A percentile compares a stretch with the other conserved stretches of the same genome.
These are phyloP conservation scores for Lodderomyces orthopsilosis DNA, from an alignment of 1,139 yeast species.

Conservation along the genomic window DNA sequence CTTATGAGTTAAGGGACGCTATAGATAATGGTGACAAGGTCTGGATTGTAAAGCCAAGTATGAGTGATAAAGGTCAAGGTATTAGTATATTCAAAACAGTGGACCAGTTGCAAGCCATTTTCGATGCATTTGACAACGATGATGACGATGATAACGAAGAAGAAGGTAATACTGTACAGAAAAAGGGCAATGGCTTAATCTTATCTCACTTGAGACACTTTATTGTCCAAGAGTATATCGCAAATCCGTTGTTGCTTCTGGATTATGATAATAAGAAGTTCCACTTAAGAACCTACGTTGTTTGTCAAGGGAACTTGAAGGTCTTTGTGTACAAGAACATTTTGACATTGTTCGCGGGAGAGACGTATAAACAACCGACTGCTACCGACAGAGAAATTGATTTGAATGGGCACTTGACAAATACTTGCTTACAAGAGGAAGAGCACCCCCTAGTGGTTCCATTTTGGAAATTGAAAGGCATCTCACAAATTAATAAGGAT, in stretches of 20 bases:
- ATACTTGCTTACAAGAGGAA: constrained; percentile 79
- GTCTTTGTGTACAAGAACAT: constrained; percentile 80
- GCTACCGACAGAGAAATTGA: constrained; percentile 34
- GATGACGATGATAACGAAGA: constrained; percentile 55
- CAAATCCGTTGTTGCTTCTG: constrained; percentile 61
- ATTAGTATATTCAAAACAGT: constrained; percentile 76
- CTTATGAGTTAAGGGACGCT: constrained; percentile 81
- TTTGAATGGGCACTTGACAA: constrained; percentile 78
- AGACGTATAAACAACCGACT: constrained; percentile 44
- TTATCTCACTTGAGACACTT: constrained; percentile 89
- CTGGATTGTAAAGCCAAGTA: constrained; percentile 92
- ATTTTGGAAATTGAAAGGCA: constrained; percentile 57
- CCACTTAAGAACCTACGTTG: constrained; percentile 85
- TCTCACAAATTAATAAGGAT: constrained; percentile 24
- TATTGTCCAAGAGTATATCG: constrained; percentile 77
- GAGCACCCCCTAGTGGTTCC: constrained; percentile 55
- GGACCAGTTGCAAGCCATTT: constrained; percentile 76
- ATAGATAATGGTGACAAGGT: constrained; percentile 60
- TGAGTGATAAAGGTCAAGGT: constrained; percentile 98
- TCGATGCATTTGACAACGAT: constrained; percentile 80
- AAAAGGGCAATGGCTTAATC: constrained; percentile 55
- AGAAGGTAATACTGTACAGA: constrained; percentile 30
- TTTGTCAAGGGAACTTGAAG: constrained; percentile 66
- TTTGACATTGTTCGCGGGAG: constrained; percentile 74
- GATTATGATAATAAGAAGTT: constrained; percentile 71